A percentile compares a stretch with the other conserved stretches of the same genome.
Conservation (phyloP, 345 rosid species). For the Moricandia moricandioides region DNA sequence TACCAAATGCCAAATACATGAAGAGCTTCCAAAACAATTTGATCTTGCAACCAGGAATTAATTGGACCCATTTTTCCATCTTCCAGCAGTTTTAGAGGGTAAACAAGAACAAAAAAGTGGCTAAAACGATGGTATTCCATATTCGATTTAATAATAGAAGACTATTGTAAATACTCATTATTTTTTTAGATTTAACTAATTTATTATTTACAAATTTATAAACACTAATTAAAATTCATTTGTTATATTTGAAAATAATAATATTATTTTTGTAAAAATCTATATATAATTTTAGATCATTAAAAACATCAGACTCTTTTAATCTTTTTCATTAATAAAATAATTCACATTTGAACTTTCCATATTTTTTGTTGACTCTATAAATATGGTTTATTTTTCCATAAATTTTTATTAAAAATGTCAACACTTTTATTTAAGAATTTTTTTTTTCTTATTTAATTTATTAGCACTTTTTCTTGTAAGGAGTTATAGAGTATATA, state of each 20-base stretch:
- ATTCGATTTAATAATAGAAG: not conserved
- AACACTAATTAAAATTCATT: not conserved
- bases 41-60: not conserved
- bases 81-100: constrained; percentile 3
- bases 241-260: not conserved
- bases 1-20: constrained; percentile 1
- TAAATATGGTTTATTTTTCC: not conserved
- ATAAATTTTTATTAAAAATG: not conserved
- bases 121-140: not conserved
- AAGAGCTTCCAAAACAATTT: constrained; percentile 27
- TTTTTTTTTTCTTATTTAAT: too few relatives aligned
- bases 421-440: not conserved
- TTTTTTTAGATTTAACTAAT: not conserved
- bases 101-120: not conserved
- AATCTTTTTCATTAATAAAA: not conserved
- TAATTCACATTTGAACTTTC: not conserved
- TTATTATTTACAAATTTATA: not conserved
- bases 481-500: not conserved
- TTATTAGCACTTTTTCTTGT: not conserved
- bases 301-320: not conserved
- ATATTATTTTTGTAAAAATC: not conserved
- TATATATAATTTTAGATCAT: not conserved
- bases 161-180: not conserved
- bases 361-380: not conserved
- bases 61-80: constrained; percentile 16